Base-by-base conservation (phyloP, 768 basidiomycete genomes). In the Myochromella boudieri region DNA sequence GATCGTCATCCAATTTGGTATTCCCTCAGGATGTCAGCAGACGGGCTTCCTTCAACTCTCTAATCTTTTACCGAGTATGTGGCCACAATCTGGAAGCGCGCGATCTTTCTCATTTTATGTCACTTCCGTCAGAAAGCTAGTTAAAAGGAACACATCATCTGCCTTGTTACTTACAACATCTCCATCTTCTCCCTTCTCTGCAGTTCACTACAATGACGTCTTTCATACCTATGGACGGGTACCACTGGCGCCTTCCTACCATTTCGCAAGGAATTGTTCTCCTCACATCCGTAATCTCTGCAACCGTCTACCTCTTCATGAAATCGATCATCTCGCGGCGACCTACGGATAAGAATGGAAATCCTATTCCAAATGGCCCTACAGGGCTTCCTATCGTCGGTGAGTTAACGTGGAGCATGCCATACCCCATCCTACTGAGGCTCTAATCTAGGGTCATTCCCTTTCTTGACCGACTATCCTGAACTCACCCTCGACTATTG, bases 401-500 rank as follows among this genome's bases (percentile, higher is more conserved):
- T 61, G 24, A 26, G 51, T 46, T 42, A 20, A 11, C 15, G 12
- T 17, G 3, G n/a, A 21, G n/a, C n/a, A n/a, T n/a, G n/a, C n/a
- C n/a, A n/a, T n/a, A n/a, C n/a, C 34, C 4, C 17, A 17, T 25
- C 9, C 22, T 2, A 18, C 20, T 37, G 12, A 33, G 5, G 20
- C 12, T 22, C 25, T 18, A 20, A 18, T 18, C 4, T 25, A 68
- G 66, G 67, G 20, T 65, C 66, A 3, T 71, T 70, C 40, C 65
- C 68, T 5, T 73, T 67, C 57, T 61, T 75, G 17, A 67, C 67
- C 4, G 46, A 63, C 11, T 74, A 70, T 29, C 73, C 76, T 3
- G 76, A 77, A 56, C 62, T 69, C 21, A 65, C 64, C 1, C 61
- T 77, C 12, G 65, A 71, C 42, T 46, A 56, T 27, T 77, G 75